These are phyloP conservation scores for Bromus sterilis DNA, from an alignment of 176 grass and related monocot genomes.

Conservation along the genomic window DNA sequence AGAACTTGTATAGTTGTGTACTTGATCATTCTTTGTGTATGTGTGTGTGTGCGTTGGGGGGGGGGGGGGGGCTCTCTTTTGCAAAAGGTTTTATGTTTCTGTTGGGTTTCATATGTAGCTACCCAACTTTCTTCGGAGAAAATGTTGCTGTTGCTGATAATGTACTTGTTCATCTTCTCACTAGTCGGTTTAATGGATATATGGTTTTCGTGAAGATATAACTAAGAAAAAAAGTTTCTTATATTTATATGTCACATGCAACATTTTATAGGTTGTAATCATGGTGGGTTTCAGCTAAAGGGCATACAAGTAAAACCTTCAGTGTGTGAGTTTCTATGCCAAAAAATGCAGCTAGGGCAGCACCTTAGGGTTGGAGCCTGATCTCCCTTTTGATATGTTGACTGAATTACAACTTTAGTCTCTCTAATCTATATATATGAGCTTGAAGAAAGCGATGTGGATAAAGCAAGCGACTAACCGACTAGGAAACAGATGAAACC, in stretches of 20 bases:
- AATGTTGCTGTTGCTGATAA: neutral
- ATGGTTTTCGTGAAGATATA: neutral
- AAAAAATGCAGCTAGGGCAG: neutral
- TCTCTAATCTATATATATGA: neutral
- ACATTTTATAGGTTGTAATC: neutral
- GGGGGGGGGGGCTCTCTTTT: neutral
- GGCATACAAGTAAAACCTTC: neutral
- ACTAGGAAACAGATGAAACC: neutral
- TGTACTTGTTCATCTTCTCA: neutral
- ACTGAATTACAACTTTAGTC: neutral
- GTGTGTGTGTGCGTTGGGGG: too few relatives aligned
- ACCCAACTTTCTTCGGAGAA: neutral
- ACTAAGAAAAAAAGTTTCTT: neutral
- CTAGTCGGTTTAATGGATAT: neutral
- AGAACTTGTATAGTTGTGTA: neutral
- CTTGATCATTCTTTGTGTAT: neutral
- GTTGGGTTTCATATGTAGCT: neutral
- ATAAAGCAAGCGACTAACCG: neutral
- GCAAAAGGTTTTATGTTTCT: neutral
- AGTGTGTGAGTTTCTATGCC: neutral
- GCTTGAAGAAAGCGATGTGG: neutral
- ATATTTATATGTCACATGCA: neutral
- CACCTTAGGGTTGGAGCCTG: neutral
- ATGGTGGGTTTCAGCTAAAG: neutral
- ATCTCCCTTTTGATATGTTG: neutral